These are phyloP conservation scores for Pseudogymnoascus sp. DNA, from an alignment of 2,329 filamentous ascomycete genomes.

Conservation along the genomic window DNA sequence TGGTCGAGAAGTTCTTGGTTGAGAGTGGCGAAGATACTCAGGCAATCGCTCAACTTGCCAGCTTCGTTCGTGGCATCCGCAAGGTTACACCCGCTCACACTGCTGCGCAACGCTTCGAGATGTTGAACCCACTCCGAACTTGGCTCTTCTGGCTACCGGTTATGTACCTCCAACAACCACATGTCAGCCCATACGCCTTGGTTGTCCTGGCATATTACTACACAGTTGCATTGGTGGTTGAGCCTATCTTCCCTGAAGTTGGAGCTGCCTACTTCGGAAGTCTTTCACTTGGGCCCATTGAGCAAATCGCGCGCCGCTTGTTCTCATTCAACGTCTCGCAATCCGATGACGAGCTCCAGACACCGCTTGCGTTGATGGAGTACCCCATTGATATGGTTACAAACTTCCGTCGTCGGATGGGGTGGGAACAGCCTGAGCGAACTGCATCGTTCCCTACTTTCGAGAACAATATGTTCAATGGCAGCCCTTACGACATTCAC, in stretches of 20 bases:
- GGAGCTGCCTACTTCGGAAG: conserved; percentile 82
- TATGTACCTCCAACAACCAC: conserved; percentile 69
- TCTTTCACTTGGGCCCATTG: conserved; percentile 71
- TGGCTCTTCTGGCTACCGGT: conserved; percentile 97
- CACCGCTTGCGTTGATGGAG: conserved; percentile 62
- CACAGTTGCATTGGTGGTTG: conserved; percentile 77
- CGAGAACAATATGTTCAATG: conserved; percentile 46
- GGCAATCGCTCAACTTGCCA: conserved; percentile 61
- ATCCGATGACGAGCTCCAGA: conserved; percentile 50
- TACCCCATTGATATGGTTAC: conserved; percentile 63
- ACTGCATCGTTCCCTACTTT: conserved; percentile 57
- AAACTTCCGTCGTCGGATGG: conserved; percentile 63
- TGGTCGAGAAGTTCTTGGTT: conserved; percentile 61
- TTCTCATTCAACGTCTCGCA: conserved; percentile 59
- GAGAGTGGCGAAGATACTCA: conserved; percentile 63
- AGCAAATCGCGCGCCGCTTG: conserved; percentile 75
- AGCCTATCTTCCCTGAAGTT: conserved; percentile 86
- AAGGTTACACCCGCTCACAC: conserved; percentile 63
- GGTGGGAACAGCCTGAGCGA: conserved; percentile 54
- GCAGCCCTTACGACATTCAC: conserved; percentile 32
- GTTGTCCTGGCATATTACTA: conserved; percentile 88
- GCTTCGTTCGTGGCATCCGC: conserved; percentile 65
- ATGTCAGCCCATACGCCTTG: conserved; percentile 68
- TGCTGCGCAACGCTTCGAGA: conserved; percentile 80
- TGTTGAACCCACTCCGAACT: conserved; percentile 77